A percentile compares a stretch with the other conserved stretches of the same genome.
Conservation (phyloP, 768 basidiomycete species). For the Podaxis sp. region DNA sequence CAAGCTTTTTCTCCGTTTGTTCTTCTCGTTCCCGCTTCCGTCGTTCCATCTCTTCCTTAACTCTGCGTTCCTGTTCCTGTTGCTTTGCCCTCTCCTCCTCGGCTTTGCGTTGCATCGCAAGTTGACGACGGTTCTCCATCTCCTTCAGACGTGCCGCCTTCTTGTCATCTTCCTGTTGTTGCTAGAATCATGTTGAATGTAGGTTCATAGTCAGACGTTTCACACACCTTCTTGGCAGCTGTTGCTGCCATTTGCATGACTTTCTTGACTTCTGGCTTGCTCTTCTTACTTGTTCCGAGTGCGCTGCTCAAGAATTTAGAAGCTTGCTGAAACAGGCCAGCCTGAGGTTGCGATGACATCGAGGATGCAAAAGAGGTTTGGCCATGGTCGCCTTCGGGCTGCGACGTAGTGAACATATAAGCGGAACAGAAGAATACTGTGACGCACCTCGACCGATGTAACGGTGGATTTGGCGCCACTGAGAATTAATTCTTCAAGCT, state of each 20-base stretch:
- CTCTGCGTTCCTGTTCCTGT: slow-evolving; percentile 67
- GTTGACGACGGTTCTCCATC: slow-evolving; percentile 80
- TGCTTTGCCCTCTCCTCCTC: slow-evolving; percentile 70
- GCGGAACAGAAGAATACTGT: slow-evolving; percentile 12
- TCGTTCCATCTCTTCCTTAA: slow-evolving; percentile 71
- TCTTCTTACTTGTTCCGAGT: slow-evolving; percentile 68
- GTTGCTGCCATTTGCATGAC: slow-evolving; percentile 74
- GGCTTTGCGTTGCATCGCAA: slow-evolving; percentile 66
- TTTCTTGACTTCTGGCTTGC: slow-evolving; percentile 76
- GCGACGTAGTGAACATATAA: slow-evolving; percentile 20
- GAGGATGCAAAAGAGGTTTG: slow-evolving; percentile 56
- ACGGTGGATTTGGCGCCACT: slow-evolving; percentile 36
- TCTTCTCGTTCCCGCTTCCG: slow-evolving; percentile 84
- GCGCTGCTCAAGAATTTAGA: slow-evolving; percentile 66
- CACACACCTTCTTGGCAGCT: slow-evolving; percentile 75
- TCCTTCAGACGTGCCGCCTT: slow-evolving; percentile 72
- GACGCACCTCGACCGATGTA: slow-evolving; percentile 42
- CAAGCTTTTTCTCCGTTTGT: slow-evolving; percentile 62
- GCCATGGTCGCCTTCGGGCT: slow-evolving; percentile 43
- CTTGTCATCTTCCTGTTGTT: slow-evolving; percentile 86
- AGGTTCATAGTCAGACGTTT: not conserved
- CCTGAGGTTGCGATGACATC: slow-evolving; percentile 45
- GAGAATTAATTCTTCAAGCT: slow-evolving; percentile 42
- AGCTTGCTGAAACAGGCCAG: slow-evolving; percentile 69
- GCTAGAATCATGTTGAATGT: slow-evolving; percentile 42